Evolutionary conservation across 1,139 yeast genomes (phyloP), one percentile per base, ranked within the genome.

Genomic region (Candida tetrigidarum): DNA sequence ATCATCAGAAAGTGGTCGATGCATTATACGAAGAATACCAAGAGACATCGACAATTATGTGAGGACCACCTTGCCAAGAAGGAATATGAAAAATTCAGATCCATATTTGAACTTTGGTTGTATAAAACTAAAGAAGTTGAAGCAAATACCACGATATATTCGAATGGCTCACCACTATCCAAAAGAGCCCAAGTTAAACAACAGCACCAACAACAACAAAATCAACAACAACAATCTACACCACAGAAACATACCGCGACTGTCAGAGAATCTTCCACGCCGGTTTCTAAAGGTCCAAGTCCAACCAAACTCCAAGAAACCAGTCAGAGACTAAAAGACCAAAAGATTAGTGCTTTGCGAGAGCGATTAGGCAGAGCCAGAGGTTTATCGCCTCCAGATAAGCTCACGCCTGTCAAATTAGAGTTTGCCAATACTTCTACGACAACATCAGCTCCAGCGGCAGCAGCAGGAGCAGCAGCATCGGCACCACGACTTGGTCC

Each of bases 251-350:
- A 61, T 27, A 53, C 54, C 7, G 42, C 51, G 3, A 43, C 51
- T 10, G 30, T 43, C 3, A 25, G 43, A 7, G 46, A 49, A 4
- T 51, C 53, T 3, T 54, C 64, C 6, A 63, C 67, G 2, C 72
- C 74, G 5, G 45, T 53, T 2, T 52, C 60, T 1, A 51, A 54
- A 10, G 55, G 63, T 30, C 51, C 61, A 3, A 71, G 78, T 54
- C 78, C 78, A 1, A 59, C 72, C 1, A 64, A 69, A 41, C 53
- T 72, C 12, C 75, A 70, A 45, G 74, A 69, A 48, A 72, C 78
- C 0, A 68, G 74, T 22, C 63, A 65, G 35, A 53, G 74, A 41
- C 52, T 72, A 50, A 64, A 63, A 38, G 58, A 58, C 27, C 74
- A 71, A 47, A 58, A 63, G 37, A 59, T 73, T 15, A 64, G 63